Percentiles rank a stretch among this genome's conserved stretches.
These are phyloP conservation scores for Fusarium devonianum DNA, from an alignment of 2,329 filamentous ascomycete genomes.

Conservation along the genomic window DNA sequence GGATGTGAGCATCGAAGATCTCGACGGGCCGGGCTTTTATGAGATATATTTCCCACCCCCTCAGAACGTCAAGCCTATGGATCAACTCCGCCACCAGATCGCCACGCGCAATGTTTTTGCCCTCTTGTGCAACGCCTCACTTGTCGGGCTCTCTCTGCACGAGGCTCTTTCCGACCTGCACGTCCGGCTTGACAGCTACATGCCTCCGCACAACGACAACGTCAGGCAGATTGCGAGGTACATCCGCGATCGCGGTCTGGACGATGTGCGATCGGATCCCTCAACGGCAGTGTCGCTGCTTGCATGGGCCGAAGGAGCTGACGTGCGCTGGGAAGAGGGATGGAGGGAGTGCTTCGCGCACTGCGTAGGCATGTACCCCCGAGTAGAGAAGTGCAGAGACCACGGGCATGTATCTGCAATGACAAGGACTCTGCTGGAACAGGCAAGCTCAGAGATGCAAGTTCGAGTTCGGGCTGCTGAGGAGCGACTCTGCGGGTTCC, in stretches of 20 bases:
- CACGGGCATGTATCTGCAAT: constrained; percentile 67
- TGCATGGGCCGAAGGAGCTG: constrained; percentile 69
- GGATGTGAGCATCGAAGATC: constrained; percentile 44
- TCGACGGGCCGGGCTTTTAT: constrained; percentile 64
- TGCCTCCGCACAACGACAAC: constrained; percentile 63
- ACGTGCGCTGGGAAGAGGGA: constrained; percentile 69
- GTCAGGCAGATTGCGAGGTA: constrained; percentile 68
- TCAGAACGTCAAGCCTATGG: constrained; percentile 53
- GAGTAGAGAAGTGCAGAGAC: constrained; percentile 61
- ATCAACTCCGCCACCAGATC: constrained; percentile 65
- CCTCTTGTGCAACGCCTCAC: constrained; percentile 67
- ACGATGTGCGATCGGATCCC: constrained; percentile 69
- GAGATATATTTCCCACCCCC: constrained; percentile 71
- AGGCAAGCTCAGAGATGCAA: constrained; percentile 67
- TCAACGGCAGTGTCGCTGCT: constrained; percentile 67
- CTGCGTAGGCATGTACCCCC: constrained; percentile 67
- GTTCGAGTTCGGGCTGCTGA: constrained; percentile 69
- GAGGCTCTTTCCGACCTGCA: constrained; percentile 70
- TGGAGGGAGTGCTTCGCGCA: constrained; percentile 74
- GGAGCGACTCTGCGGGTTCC: constrained; percentile 65
- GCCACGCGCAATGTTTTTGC: constrained; percentile 75
- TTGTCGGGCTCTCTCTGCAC: constrained; percentile 69
- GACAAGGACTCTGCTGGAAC: constrained; percentile 68
- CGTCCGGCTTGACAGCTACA: constrained; percentile 64
- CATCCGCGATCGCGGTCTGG: constrained; percentile 64